These are phyloP conservation scores for Botrytis pseudocinerea DNA, from an alignment of 2,329 filamentous ascomycete genomes.

Conservation along the genomic window DNA sequence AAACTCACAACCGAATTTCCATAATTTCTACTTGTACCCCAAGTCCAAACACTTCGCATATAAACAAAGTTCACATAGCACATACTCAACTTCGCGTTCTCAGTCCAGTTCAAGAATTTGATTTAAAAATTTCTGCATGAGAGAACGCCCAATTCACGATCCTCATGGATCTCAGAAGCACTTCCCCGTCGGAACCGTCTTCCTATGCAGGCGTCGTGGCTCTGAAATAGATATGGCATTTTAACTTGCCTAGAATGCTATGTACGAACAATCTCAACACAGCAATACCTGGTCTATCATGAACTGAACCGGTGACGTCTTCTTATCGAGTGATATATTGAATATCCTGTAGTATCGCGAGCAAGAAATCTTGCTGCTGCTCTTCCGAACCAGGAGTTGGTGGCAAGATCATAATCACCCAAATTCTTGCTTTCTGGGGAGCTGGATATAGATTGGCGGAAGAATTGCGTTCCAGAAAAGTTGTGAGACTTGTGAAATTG, in stretches of 20 bases:
- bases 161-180: neutral
- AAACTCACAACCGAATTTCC: neutral
- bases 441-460: neutral
- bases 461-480: too few species aligned
- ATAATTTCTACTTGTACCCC: fast-evolving
- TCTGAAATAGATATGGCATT: neutral
- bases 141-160: neutral
- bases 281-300: neutral
- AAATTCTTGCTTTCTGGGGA: neutral
- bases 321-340: neutral
- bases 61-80: neutral
- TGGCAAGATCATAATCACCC: neutral
- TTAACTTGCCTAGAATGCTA: neutral
- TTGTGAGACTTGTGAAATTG: too few species aligned
- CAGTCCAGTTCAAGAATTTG: neutral
- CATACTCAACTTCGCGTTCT: neutral
- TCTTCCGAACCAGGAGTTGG: neutral
- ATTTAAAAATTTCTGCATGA: neutral
- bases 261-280: neutral
- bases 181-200: neutral
- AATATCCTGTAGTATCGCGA: too few species aligned
- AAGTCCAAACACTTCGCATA: neutral
- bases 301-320: fast-evolving
- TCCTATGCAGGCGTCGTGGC: neutral
- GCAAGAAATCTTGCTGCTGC: neutral